Evolutionary conservation across 2,329 filamentous ascomycete species (phyloP).

Genomic region (Elsinoe batatas): DNA sequence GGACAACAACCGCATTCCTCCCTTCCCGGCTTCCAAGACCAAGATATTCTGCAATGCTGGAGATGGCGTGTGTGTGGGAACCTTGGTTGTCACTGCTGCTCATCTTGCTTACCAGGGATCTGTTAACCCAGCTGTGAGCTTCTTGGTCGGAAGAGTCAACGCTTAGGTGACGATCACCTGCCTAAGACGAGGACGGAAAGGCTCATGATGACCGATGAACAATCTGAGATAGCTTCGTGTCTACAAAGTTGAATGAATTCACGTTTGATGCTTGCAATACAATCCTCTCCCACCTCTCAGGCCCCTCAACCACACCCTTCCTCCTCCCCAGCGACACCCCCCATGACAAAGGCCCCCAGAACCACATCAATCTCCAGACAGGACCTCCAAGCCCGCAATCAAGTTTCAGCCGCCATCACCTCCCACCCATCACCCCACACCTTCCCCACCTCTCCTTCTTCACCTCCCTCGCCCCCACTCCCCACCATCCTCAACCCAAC

Average conservation of each 20-base stretch:
- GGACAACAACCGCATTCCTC: slow-evolving; percentile 27
- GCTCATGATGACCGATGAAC: too few relatives aligned
- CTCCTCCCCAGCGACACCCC: too few relatives aligned
- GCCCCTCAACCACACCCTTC: too few relatives aligned
- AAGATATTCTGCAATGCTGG: slow-evolving; percentile 23
- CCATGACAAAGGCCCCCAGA: too few relatives aligned
- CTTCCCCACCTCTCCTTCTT: background rate
- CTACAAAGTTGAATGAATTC: background rate
- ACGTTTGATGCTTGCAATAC: background rate
- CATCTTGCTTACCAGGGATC: slow-evolving; percentile 16
- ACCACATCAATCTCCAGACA: too few relatives aligned
- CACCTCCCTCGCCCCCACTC: background rate
- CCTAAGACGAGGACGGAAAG: too few relatives aligned
- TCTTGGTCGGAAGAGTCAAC: slow-evolving; percentile 2
- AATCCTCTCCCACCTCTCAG: background rate
- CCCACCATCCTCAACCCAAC: background rate
- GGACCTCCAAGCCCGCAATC: too few relatives aligned
- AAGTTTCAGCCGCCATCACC: too few relatives aligned
- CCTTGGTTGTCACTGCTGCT: slow-evolving; percentile 21
- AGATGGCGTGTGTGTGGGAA: slow-evolving; percentile 22
- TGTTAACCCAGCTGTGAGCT: background rate
- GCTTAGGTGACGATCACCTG: background rate
- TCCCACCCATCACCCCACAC: background rate
- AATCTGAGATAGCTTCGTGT: background rate
- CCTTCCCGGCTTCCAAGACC: slow-evolving; percentile 24